A percentile compares a stretch with the other conserved stretches of the same genome.
Conservation (phyloP, 805 yeast species). For the Lachancea fermentati region DNA sequence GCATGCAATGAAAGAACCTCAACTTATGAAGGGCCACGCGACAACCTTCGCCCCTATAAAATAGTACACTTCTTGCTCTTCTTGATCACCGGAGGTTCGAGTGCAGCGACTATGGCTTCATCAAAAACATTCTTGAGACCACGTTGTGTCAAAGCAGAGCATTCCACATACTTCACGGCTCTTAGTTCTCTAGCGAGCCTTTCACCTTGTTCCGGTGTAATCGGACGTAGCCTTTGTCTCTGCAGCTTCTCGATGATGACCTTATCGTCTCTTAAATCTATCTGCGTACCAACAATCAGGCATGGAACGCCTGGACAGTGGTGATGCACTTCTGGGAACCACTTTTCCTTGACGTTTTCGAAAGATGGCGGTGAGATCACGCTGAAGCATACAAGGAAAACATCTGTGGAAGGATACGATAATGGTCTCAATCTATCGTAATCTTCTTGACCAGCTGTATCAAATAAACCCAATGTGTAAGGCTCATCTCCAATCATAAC, state of each 20-base stretch:
- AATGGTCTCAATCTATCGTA: constrained; percentile 95
- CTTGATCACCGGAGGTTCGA: constrained; percentile 92
- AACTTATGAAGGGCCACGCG: background rate
- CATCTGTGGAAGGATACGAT: constrained; percentile 96
- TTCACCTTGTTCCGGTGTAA: constrained; percentile 82
- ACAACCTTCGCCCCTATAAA: constrained; percentile 40
- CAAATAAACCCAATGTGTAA: constrained; percentile 92
- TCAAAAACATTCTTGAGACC: constrained; percentile 98
- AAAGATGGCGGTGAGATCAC: constrained; percentile 96
- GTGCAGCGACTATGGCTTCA: constrained; percentile 96
- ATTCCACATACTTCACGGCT: constrained; percentile 95
- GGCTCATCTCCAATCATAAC: constrained; percentile 98
- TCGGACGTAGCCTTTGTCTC: constrained; percentile 85
- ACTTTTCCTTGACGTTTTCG: constrained; percentile 95
- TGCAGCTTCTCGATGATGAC: constrained; percentile 83
- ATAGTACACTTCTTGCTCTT: constrained; percentile 73
- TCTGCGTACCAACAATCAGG: constrained; percentile 93
- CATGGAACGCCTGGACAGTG: constrained; percentile 98
- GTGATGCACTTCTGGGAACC: constrained; percentile 99
- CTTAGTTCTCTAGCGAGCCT: constrained; percentile 88
- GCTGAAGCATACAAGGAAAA: constrained; percentile 90
- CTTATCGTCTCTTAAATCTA: constrained; percentile 90
- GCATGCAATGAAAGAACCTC: background rate
- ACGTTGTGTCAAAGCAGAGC: constrained; percentile 95
- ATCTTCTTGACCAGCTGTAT: constrained; percentile 99